These are phyloP conservation scores for Aspergillus hiratsukae DNA, from an alignment of 2,329 filamentous ascomycete species.

Conservation along the genomic window DNA sequence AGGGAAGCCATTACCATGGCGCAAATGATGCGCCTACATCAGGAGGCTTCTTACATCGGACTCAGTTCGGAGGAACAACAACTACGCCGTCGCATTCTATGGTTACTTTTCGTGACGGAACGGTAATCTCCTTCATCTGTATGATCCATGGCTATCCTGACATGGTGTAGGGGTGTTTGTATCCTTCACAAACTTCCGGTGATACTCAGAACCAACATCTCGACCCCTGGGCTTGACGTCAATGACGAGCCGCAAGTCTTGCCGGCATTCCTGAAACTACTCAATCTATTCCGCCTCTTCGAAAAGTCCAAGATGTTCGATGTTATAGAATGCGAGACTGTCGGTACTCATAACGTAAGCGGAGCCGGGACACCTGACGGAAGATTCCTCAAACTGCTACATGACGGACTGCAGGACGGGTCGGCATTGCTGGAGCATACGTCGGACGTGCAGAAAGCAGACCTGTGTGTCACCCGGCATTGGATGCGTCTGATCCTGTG, in stretches of 20 bases:
- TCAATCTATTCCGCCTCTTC: slow-evolving; percentile 49
- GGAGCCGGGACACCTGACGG: slow-evolving; percentile 30
- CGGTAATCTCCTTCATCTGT: slow-evolving; percentile 10
- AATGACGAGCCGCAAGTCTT: slow-evolving; percentile 44
- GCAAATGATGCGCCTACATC: slow-evolving; percentile 47
- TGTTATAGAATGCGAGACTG: slow-evolving; percentile 35
- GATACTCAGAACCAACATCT: slow-evolving; percentile 39
- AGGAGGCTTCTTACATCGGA: slow-evolving; percentile 38
- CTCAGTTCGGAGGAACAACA: slow-evolving; percentile 40
- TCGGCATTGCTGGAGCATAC: slow-evolving; percentile 36
- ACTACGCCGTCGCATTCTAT: slow-evolving; percentile 44
- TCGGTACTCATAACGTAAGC: not conserved
- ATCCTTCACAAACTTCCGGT: slow-evolving; percentile 49
- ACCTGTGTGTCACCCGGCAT: slow-evolving; percentile 48
- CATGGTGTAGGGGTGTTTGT: slow-evolving; percentile 40
- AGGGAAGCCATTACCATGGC: slow-evolving; percentile 51
- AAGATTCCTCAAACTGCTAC: slow-evolving; percentile 25
- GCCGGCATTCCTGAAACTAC: slow-evolving; percentile 48
- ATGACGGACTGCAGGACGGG: slow-evolving; percentile 42
- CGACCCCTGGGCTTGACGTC: slow-evolving; percentile 33
- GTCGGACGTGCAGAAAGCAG: slow-evolving; percentile 49
- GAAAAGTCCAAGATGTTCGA: slow-evolving; percentile 49
- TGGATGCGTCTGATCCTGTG: slow-evolving; percentile 51
- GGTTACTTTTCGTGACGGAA: slow-evolving; percentile 49
- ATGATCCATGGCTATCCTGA: not conserved